Conservation (phyloP, 495 filamentous ascomycete genomes). For the Hypoxylon fuscum region DNA sequence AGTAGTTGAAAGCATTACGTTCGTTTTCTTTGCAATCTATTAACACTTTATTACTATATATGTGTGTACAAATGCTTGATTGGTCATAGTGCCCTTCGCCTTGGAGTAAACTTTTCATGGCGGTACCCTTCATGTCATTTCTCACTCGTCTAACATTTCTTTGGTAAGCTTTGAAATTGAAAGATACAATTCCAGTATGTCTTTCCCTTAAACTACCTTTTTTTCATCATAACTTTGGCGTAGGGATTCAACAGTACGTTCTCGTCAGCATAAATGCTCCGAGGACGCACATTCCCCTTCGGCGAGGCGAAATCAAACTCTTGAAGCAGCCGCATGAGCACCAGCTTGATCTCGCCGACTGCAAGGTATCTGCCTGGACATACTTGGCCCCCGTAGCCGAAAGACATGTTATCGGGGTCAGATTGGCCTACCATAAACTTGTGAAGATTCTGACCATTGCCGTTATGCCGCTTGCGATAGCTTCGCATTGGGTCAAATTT, state of each 20-base stretch:
- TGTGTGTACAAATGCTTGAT: too few relatives aligned
- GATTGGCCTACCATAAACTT: constrained; percentile 41
- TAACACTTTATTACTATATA: neutral
- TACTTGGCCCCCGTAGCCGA: constrained; percentile 45
- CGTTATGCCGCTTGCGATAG: constrained; percentile 30
- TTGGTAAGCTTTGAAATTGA: too few relatives aligned
- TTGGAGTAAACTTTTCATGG: too few relatives aligned
- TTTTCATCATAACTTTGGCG: constrained; percentile 16
- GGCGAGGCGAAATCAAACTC: constrained; percentile 57
- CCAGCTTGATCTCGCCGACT: constrained; percentile 48
- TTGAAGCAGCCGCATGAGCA: constrained; percentile 53
- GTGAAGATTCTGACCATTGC: constrained; percentile 32
- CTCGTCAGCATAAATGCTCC: constrained; percentile 16
- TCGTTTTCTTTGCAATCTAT: neutral
- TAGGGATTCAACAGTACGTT: constrained; percentile 4
- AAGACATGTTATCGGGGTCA: constrained; percentile 39
- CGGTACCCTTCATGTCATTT: too few relatives aligned
- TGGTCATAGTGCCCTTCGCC: too few relatives aligned
- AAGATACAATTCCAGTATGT: too few relatives aligned
- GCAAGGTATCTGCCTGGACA: constrained; percentile 58
- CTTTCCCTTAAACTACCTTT: too few relatives aligned
- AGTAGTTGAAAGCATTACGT: neutral
- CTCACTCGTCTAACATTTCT: too few relatives aligned
- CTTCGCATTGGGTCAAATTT: constrained; percentile 57
- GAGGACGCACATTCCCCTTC: constrained; percentile 2